Evolutionary conservation across 495 filamentous ascomycete genomes (phyloP), one percentile per base, ranked within the genome.

Genomic region (Aspergillus conjunctus): DNA sequence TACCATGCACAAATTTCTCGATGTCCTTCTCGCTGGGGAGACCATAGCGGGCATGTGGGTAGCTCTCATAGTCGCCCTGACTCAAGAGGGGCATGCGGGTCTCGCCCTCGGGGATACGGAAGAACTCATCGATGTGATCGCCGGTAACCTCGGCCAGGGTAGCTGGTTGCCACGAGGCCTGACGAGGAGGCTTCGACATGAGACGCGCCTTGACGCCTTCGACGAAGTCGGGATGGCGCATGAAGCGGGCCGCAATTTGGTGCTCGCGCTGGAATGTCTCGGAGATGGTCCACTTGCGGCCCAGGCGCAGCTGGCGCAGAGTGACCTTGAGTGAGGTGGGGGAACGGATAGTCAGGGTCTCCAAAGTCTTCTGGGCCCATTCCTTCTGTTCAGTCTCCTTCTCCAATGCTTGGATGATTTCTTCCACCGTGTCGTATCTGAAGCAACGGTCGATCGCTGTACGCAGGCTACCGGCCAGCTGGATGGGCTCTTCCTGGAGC

Each of bases 391-490:
- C 71, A 26, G 73, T 69, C 71, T 89, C 88, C 54, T 77, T 68
- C 69, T 84, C 71, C 31, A 97, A 79, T 0, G 91, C 86, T 43
- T 70, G 51, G 68, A 93, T 70, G 66, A 97, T 91, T 15, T 87
- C 82, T 52, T 86, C 80, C 37, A 96, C 77, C 31, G 70, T 86
- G 70, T 85, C 75, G 71, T 85, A 75, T 59, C 71, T 54, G 77
- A 94, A 95, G 77, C 88, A 92, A 54, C 89, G 85, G 79, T 98
- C 95, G 68, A 98, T 92, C 43, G 90, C 87, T 21, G 77, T 71
- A 54, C 94, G 88, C 20, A 89, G 69, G 51, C 82, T 70, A 51
- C 91, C 91, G 31, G 75, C 75, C 44, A 93, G 68, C 3, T 75
- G 69, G 44, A 89, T 88, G 26, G 83, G 81, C 71, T 90, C 81